Evolutionary conservation across 306 rosid species (phyloP).

Genomic region (Dryas alaskensis): DNA sequence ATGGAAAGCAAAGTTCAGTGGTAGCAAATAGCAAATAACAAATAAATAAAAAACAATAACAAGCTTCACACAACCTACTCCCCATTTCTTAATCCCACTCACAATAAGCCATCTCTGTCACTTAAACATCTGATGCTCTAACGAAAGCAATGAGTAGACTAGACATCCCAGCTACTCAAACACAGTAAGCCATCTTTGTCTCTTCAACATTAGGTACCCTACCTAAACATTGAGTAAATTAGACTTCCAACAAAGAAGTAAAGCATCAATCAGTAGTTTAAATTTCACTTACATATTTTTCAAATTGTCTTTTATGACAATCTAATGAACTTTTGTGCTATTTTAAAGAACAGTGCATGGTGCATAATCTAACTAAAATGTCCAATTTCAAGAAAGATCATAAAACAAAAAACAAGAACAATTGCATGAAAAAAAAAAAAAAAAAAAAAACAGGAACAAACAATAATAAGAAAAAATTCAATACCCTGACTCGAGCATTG

Average conservation of each 20-base stretch:
- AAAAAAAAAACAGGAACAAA: constrained; percentile 11
- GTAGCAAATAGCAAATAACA: neutral
- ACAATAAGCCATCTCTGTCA: neutral
- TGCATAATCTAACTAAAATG: neutral
- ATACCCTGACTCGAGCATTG: constrained; percentile 96
- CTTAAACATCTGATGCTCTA: neutral
- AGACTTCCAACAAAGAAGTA: constrained; percentile 9
- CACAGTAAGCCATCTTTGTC: constrained; percentile 21
- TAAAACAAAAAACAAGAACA: neutral
- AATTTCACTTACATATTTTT: neutral
- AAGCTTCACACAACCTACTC: neutral
- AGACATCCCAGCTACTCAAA: constrained; percentile 14
- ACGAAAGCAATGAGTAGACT: neutral
- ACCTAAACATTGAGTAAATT: constrained; percentile 21
- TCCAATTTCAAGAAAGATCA: neutral
- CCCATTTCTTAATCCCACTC: neutral
- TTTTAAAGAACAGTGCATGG: neutral
- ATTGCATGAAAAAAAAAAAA: neutral
- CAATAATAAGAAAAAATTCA: constrained; percentile 6
- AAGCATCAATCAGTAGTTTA: neutral
- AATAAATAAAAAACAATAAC: neutral
- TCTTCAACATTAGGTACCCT: constrained; percentile 14
- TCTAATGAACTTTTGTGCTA: neutral
- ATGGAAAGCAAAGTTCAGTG: neutral
- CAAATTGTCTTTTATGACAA: neutral